Conservation (phyloP, 2,329 filamentous ascomycete species). For the Periconia macrospinosa region DNA sequence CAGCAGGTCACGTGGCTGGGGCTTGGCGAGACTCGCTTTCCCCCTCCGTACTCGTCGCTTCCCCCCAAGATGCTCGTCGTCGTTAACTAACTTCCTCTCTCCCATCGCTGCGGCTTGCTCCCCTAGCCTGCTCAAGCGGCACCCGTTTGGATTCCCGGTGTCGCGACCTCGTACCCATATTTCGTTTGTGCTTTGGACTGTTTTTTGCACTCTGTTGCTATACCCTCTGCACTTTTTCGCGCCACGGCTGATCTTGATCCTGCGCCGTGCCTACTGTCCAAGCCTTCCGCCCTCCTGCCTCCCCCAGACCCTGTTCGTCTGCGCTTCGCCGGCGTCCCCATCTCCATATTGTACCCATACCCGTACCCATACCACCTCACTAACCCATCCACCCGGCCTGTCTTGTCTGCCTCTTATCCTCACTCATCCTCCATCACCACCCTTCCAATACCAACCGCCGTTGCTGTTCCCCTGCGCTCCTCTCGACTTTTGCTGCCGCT, state of each 20-base stretch:
- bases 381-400: conserved; percentile 4
- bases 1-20: conserved; percentile 4
- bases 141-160: not conserved
- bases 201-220: not conserved
- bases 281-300: conserved; percentile 8
- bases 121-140: not conserved
- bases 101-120: not conserved
- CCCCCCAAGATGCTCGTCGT: not conserved
- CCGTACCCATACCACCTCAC: conserved; percentile 8
- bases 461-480: not conserved
- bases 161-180: not conserved
- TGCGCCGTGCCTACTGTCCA: conserved; percentile 8
- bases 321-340: conserved; percentile 6
- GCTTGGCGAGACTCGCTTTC: not conserved
- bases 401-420: conserved; percentile 4
- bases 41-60: not conserved
- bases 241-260: conserved; percentile 12
- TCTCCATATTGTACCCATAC: conserved; percentile 12
- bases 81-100: not conserved
- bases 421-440: conserved; percentile 1
- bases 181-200: not conserved
- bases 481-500: not conserved
- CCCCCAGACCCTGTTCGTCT: conserved; percentile 22
- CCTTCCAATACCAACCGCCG: not conserved
- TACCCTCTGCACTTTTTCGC: not conserved